Percentiles rank a stretch among this genome's conserved stretches.
phyloP scores from a whole-genome alignment of 2,329 filamentous ascomycete genomes.

The Colletotrichum sp. region DNA sequence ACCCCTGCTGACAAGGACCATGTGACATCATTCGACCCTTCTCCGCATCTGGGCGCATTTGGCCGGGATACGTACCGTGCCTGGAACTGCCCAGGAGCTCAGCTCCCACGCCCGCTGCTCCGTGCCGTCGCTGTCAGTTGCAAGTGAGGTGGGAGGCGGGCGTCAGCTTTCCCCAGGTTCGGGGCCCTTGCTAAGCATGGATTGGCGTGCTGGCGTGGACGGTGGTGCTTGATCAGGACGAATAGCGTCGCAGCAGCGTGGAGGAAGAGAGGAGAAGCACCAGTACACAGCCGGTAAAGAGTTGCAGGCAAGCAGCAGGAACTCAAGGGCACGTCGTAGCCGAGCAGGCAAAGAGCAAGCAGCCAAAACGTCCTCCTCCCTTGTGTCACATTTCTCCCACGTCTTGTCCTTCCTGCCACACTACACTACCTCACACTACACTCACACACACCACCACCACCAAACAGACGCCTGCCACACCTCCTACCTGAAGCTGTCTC shows the following conservation, averaged over 20 bases:
- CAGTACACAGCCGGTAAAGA: neutral
- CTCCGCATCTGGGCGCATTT: constrained; percentile 21
- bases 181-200: neutral
- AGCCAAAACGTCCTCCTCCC: constrained; percentile 5
- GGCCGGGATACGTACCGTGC: constrained; percentile 13
- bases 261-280: neutral
- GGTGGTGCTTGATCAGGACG: constrained; percentile 9
- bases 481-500: constrained; percentile 17
- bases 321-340: neutral
- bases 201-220: neutral
- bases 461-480: neutral
- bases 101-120: neutral
- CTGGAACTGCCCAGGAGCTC: neutral
- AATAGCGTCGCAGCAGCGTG: neutral
- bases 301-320: neutral
- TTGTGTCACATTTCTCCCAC: constrained; percentile 9
- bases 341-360: neutral
- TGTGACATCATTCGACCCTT: constrained; percentile 22
- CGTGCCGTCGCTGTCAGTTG: neutral
- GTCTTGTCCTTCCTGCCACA: constrained; percentile 6
- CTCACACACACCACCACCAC: neutral
- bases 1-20: neutral
- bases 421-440: neutral
- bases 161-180: constrained; percentile 22
- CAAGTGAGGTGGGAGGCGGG: neutral